Conservation (phyloP, 345 rosid species). For the Murraya paniculata region DNA sequence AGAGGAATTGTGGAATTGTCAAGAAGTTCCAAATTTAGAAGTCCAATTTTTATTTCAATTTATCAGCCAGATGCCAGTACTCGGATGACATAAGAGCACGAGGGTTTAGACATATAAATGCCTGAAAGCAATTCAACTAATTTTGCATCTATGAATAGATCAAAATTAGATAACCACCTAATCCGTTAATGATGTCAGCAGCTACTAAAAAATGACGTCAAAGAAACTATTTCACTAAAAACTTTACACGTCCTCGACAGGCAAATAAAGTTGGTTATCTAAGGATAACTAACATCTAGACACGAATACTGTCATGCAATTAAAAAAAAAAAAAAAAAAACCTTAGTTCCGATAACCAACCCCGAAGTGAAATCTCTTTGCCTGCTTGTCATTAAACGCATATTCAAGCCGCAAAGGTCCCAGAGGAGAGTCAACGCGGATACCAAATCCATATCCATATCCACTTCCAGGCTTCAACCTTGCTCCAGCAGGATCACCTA, state of each 20-base stretch:
- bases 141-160: not conserved
- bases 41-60: not conserved
- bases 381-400: slow-evolving; percentile 68
- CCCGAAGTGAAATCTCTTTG: slow-evolving; percentile 86
- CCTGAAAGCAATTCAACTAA: slow-evolving; percentile 8
- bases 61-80: not conserved
- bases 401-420: slow-evolving; percentile 89
- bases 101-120: not conserved
- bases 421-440: slow-evolving; percentile 85
- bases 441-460: slow-evolving; percentile 83
- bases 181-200: not conserved
- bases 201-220: not conserved
- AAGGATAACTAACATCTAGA: not conserved
- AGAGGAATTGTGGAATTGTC: not conserved
- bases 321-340: no score
- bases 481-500: slow-evolving; percentile 98
- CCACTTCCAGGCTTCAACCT: slow-evolving; percentile 94
- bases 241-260: not conserved
- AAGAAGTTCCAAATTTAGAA: not conserved
- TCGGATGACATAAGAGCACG: no score
- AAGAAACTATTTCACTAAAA: not conserved
- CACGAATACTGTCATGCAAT: not conserved
- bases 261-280: not conserved
- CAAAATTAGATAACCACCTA: no score
- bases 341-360: slow-evolving; percentile 66